A percentile compares a stretch with the other conserved stretches of the same genome.
These are phyloP conservation scores for Malassezia globosa DNA, from an alignment of 1,284 basidiomycete genomes.

Conservation along the genomic window DNA sequence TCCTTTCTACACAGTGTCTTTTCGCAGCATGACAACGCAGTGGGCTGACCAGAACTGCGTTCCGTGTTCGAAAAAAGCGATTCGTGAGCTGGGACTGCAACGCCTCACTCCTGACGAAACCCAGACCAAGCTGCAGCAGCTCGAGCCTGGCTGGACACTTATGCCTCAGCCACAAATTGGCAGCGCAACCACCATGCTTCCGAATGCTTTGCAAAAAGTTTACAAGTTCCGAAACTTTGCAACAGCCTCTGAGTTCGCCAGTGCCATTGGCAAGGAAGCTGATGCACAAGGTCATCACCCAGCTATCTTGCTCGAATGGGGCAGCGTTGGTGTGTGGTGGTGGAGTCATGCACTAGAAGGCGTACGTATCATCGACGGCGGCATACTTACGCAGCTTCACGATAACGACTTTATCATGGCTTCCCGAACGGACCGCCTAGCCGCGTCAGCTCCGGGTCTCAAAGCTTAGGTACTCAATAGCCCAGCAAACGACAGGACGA, in stretches of 20 bases:
- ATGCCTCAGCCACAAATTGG: conserved; percentile 23
- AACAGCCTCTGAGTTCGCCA: conserved; percentile 27
- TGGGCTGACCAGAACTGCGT: conserved; percentile 3
- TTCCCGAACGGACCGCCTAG: conserved; percentile 38
- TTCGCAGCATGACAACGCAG: conserved; percentile 3
- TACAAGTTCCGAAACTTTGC: conserved; percentile 38
- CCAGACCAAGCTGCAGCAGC: conserved; percentile 13
- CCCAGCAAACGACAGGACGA: no score
- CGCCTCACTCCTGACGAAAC: conserved; percentile 11
- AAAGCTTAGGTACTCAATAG: conserved; percentile 6
- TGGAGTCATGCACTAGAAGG: conserved; percentile 44
- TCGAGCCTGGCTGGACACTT: conserved; percentile 26
- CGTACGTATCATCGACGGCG: conserved; percentile 20
- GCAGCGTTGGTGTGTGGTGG: conserved; percentile 40
- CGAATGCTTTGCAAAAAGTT: conserved; percentile 26
- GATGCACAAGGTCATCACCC: conserved; percentile 41
- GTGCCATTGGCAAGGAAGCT: conserved; percentile 25
- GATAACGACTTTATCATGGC: conserved; percentile 46
- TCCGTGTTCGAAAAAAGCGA: conserved; percentile 17
- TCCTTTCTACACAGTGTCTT: no score
- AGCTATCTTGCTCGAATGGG: conserved; percentile 40
- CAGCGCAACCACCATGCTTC: conserved; percentile 10
- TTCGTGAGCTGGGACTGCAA: conserved; percentile 11
- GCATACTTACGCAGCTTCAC: conserved; percentile 34
- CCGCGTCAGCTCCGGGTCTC: conserved; percentile 24